Conservation (phyloP, 768 basidiomycete species). For the Kwoniella heveanensis region DNA sequence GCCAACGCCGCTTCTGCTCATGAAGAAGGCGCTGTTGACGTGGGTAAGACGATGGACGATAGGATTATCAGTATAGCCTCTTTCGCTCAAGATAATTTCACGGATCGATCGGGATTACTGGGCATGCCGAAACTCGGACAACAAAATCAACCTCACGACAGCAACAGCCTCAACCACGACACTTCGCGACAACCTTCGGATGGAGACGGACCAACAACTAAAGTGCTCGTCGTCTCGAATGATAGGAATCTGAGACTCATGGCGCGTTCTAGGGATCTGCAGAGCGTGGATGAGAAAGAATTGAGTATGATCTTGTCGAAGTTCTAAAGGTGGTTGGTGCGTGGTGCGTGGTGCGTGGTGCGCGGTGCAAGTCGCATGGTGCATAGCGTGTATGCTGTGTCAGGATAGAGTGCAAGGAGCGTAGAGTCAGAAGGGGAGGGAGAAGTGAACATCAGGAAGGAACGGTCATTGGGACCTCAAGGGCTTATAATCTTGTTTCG, state of each 20-base stretch:
- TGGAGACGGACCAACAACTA: constrained; percentile 60
- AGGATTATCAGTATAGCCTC: constrained; percentile 86
- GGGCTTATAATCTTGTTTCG: no score
- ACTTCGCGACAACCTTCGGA: no score
- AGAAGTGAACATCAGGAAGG: no score
- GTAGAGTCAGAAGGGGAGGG: no score
- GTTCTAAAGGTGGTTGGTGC: not conserved
- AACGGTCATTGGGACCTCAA: no score
- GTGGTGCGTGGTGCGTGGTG: no score
- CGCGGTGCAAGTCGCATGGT: no score
- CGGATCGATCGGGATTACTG: constrained; percentile 77
- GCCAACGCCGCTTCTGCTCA: constrained; percentile 1
- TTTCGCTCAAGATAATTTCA: constrained; percentile 92
- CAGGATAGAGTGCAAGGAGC: no score
- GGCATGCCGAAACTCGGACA: constrained; percentile 53
- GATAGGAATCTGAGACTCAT: constrained; percentile 93
- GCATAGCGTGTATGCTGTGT: no score
- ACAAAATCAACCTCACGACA: no score
- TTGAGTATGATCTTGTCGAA: constrained; percentile 67
- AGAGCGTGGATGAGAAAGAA: constrained; percentile 83
- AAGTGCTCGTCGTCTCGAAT: constrained; percentile 84
- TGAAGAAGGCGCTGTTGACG: constrained; percentile 50
- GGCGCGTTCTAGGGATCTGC: constrained; percentile 79
- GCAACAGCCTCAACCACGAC: no score
- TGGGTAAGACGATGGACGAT: constrained; percentile 88